Conservation (phyloP, 345 rosid genomes). For the Nasturtium officinale region DNA sequence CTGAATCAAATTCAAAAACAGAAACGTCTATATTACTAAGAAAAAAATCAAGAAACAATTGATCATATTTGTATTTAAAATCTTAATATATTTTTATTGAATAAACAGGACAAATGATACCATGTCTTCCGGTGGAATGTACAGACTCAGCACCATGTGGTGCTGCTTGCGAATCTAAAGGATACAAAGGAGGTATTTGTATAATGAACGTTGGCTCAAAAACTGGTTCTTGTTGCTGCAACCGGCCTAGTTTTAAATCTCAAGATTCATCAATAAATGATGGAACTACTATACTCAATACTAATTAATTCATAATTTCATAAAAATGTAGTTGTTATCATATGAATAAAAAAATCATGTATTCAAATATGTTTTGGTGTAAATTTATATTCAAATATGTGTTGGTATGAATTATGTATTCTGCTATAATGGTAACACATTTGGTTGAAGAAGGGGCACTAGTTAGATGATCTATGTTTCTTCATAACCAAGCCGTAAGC, state of each 20-base stretch:
- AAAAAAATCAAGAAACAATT: background rate
- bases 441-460: background rate
- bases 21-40: background rate
- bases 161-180: conserved; percentile 18
- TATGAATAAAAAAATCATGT: background rate
- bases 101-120: conserved; percentile 21
- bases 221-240: conserved; percentile 33
- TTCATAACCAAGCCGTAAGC: background rate
- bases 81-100: conserved; percentile 4
- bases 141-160: background rate
- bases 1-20: background rate
- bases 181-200: conserved; percentile 36
- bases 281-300: background rate
- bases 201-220: background rate
- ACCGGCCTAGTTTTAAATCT: background rate
- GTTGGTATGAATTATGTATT: background rate
- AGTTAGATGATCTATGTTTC: too few species aligned
- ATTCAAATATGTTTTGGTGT: background rate
- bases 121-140: conserved; percentile 10
- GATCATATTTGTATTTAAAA: background rate
- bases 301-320: conserved; percentile 1
- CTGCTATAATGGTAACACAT: background rate
- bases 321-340: too few species aligned
- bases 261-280: background rate
- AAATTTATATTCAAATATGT: background rate